Evolutionary conservation across 352 stramenopile species (phyloP), one percentile per base, ranked within the genome.

Genomic region (Phytophthora tubulina): DNA sequence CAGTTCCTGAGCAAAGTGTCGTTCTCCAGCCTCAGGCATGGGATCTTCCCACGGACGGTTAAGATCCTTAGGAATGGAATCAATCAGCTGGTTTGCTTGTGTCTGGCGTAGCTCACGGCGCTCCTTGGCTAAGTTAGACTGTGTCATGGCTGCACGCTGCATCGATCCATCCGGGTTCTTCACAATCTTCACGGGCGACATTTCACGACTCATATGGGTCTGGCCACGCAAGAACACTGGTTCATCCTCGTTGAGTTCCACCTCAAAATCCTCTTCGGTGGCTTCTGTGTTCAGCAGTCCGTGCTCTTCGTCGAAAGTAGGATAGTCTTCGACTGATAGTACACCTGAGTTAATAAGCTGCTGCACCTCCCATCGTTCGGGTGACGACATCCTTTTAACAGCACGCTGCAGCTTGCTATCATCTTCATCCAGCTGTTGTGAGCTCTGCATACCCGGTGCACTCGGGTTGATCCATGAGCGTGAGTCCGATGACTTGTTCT

Each of bases 101-200:
- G 96, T 98, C 72, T 99, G 94, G 30, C 96, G 94, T 32, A 99
- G 73, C 78, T 99, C 97, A 33, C 97, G 89, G 11, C 98, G 90
- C 76, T 99, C 98, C 70, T 99, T 99, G 0, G 97, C 95, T 56
- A 99, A 82, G 21, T 92, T 98, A 6, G 86, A 93, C 78, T 99
- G 97, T 52, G 97, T 98, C 88, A 99, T 97, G 0, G 98, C 98
- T 0, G 98, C 98, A 10, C 98, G 90, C 73, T 99, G 95, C 72
- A 99, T 88, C 8, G 94, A 98, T 36, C 98, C 98, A 79, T 99
- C 98, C 1, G 98, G 98, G 79, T 99, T 99, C 73, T 99, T 99
- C 2, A 99, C 96, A 77, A 99, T 99, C 54, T 98, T 98, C 8
- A 99, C 87, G 0, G 98, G 98, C 48, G 95, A 97, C 35, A 99